These are phyloP conservation scores for Musa schizocarpa DNA, from an alignment of 176 grass and related monocot genomes.

Conservation along the genomic window DNA sequence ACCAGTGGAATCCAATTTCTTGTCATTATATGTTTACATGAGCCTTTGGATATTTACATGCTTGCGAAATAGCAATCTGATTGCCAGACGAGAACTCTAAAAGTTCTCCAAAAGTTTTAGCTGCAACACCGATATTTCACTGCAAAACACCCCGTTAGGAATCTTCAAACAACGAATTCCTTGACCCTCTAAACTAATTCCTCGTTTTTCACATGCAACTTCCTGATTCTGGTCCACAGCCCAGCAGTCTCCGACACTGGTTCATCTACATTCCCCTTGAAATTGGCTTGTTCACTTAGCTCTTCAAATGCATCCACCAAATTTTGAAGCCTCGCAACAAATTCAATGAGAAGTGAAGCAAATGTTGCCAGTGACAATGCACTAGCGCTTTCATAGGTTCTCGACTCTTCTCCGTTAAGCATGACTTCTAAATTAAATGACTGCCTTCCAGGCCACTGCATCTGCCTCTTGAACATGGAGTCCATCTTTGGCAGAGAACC, in stretches of 20 bases:
- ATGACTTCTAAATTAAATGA: slow-evolving; percentile 51
- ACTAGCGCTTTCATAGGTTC: slow-evolving; percentile 90
- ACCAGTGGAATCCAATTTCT: no score
- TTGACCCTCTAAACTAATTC: not conserved
- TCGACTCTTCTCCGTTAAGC: slow-evolving; percentile 44
- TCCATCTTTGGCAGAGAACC: slow-evolving; percentile 50
- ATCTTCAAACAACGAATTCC: not conserved
- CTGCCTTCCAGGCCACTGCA: slow-evolving; percentile 59
- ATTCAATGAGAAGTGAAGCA: slow-evolving; percentile 80
- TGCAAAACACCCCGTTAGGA: no score
- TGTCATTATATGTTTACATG: no score
- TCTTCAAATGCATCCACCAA: slow-evolving; percentile 86
- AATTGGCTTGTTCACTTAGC: slow-evolving; percentile 67
- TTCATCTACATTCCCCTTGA: slow-evolving; percentile 62
- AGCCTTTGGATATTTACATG: no score
- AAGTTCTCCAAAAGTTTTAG: no score
- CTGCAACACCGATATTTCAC: no score
- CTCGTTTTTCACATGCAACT: not conserved
- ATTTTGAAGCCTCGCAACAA: slow-evolving; percentile 83
- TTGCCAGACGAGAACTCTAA: no score
- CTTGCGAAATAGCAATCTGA: no score
- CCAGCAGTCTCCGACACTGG: slow-evolving; percentile 29
- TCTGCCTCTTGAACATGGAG: slow-evolving; percentile 24
- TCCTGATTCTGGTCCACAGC: slow-evolving; percentile 29
- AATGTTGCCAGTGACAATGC: slow-evolving; percentile 90